These are phyloP conservation scores for Stereocaulon alpinum DNA, from an alignment of 495 filamentous ascomycete species.

Conservation along the genomic window DNA sequence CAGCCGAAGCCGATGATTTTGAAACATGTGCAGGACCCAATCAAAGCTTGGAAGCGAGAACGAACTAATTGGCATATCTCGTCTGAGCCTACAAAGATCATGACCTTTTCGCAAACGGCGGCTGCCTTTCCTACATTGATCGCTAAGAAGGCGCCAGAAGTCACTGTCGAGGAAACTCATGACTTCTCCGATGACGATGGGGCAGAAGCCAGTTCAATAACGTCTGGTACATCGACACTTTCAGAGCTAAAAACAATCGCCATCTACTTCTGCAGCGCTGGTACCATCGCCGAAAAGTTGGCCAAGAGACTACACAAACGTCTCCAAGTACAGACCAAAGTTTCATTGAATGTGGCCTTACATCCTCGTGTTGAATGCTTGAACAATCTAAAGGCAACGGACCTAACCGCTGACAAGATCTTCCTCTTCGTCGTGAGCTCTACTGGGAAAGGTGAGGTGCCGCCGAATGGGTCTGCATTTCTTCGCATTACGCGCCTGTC, in stretches of 20 bases:
- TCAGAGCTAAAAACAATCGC: neutral
- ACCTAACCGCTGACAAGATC: slow-evolving; percentile 13
- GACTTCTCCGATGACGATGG: neutral
- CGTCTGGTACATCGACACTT: neutral
- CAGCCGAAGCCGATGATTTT: slow-evolving; percentile 25
- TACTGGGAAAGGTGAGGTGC: slow-evolving; percentile 20
- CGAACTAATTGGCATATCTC: neutral
- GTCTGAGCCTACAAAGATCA: neutral
- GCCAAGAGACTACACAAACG: slow-evolving; percentile 2
- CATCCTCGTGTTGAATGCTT: slow-evolving; percentile 2
- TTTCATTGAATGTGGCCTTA: neutral
- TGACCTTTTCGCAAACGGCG: neutral
- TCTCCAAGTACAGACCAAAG: neutral
- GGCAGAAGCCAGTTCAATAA: neutral
- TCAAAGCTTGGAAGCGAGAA: slow-evolving; percentile 22
- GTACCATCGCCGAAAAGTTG: slow-evolving; percentile 2
- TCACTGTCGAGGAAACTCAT: neutral
- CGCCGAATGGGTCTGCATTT: slow-evolving; percentile 16
- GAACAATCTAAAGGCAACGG: slow-evolving; percentile 8
- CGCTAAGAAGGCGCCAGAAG: neutral
- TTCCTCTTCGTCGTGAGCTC: slow-evolving; percentile 18
- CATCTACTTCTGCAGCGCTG: neutral
- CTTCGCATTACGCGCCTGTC: neutral
- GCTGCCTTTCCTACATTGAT: neutral
- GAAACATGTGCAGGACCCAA: slow-evolving; percentile 20